phyloP scores from a whole-genome alignment of 495 filamentous ascomycete species.

The Podospora fimiseda region DNA sequence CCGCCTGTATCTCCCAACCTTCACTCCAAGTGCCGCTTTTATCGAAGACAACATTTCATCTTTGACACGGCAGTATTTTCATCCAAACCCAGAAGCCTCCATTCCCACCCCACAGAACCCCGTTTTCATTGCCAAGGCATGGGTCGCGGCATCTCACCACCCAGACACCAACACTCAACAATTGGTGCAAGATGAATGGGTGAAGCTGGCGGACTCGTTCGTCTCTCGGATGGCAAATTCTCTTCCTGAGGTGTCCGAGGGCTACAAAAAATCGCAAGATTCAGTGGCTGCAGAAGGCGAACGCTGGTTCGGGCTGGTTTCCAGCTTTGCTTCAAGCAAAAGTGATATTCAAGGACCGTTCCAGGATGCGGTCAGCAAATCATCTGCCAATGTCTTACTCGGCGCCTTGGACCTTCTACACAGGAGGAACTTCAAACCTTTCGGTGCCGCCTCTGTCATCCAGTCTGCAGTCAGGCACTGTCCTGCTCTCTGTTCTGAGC shows the following conservation, averaged over 20 bases:
- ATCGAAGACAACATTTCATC: conserved; percentile 39
- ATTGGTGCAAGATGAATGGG: conserved; percentile 40
- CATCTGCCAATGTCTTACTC: conserved; percentile 25
- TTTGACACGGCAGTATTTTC: conserved; percentile 34
- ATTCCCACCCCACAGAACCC: conserved; percentile 29
- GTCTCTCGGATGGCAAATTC: conserved; percentile 60
- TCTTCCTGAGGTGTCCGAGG: conserved; percentile 69
- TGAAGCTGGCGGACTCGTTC: conserved; percentile 46
- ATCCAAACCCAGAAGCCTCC: conserved; percentile 28
- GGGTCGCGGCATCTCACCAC: conserved; percentile 18
- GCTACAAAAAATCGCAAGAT: conserved; percentile 64
- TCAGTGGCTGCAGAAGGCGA: conserved; percentile 52
- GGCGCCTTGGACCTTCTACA: conserved; percentile 28
- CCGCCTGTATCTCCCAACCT: conserved; percentile 37
- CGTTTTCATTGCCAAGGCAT: conserved; percentile 28
- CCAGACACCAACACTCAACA: conserved; percentile 14
- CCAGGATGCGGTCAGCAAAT: background rate
- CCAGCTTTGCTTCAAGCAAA: conserved; percentile 26
- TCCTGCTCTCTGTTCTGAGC: conserved; percentile 18
- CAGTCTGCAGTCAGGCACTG: conserved; percentile 34
- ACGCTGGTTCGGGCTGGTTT: conserved; percentile 57
- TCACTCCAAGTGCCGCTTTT: conserved; percentile 32
- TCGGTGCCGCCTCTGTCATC: conserved; percentile 64
- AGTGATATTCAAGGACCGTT: conserved; percentile 2
- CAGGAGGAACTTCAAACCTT: conserved; percentile 72